Percentiles rank a stretch among this genome's conserved stretches.
Conservation (phyloP, 331 rosid species). For the Ulmus americana region DNA sequence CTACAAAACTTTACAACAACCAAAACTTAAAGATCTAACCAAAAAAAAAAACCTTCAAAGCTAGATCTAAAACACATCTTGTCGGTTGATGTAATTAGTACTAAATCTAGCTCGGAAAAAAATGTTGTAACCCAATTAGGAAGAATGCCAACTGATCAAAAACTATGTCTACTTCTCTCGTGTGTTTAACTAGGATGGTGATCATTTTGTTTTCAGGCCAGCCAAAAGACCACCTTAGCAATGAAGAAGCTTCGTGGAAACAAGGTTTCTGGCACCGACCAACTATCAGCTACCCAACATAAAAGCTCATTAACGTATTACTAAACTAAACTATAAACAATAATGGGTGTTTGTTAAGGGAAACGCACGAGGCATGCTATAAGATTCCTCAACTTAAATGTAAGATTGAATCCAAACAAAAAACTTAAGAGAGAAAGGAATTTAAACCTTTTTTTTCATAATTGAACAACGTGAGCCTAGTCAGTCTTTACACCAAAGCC, state of each 20-base stretch:
- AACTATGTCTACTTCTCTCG: constrained; percentile 1
- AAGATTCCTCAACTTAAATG: constrained; percentile 17
- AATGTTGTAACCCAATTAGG: constrained; percentile 6
- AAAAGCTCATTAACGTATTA: not conserved
- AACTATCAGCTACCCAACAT: not conserved
- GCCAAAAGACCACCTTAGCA: not conserved
- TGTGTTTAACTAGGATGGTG: constrained; percentile 5
- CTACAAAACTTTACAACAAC: not conserved
- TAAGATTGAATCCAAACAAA: constrained; percentile 7
- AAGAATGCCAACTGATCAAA: not conserved
- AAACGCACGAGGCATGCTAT: constrained; percentile 21
- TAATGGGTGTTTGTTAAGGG: not conserved
- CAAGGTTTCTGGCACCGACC: constrained; percentile 28
- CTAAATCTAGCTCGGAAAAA: not conserved
- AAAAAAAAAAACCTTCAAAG: not conserved
- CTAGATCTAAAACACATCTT: not conserved
- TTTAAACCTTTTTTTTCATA: constrained; percentile 22
- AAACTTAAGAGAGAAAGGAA: not conserved
- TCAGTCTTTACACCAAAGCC: constrained; percentile 54
- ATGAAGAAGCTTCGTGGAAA: constrained; percentile 21
- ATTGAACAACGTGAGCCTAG: constrained; percentile 48
- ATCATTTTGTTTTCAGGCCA: not conserved
- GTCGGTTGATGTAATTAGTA: constrained; percentile 12
- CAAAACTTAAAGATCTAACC: not conserved
- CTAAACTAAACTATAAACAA: not conserved